Percentiles rank a stretch among this genome's conserved stretches.
Evolutionary conservation across 257 asterid genomes (phyloP).

Genomic region (Nicotiana benthamiana): DNA sequence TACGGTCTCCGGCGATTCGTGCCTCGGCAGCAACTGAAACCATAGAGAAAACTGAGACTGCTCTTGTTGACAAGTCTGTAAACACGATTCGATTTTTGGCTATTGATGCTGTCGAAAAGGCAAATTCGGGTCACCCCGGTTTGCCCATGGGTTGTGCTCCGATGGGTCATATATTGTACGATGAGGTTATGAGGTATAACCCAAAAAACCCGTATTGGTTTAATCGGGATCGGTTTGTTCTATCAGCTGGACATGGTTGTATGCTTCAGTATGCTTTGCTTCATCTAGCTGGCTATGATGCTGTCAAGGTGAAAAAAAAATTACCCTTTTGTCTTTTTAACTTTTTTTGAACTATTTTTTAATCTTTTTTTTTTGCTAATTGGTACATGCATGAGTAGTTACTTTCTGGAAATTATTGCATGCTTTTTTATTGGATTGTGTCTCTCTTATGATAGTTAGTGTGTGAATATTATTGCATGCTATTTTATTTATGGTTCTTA

Average conservation of each 20-base stretch:
- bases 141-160: constrained; percentile 93
- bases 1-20: constrained; percentile 14
- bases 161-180: constrained; percentile 77
- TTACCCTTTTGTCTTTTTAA: background rate
- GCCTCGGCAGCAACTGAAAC: constrained; percentile 65
- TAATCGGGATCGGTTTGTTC: constrained; percentile 74
- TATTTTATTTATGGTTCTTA: no score
- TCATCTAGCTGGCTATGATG: constrained; percentile 79
- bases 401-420: no score
- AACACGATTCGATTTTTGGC: constrained; percentile 77
- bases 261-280: constrained; percentile 93
- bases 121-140: constrained; percentile 90
- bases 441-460: no score
- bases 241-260: constrained; percentile 89
- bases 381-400: background rate
- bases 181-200: constrained; percentile 73
- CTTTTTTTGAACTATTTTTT: background rate
- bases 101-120: constrained; percentile 83
- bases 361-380: background rate
- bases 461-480: no score
- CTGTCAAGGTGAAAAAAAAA: constrained; percentile 43
- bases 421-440: no score
- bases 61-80: constrained; percentile 59
- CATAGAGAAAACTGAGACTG: constrained; percentile 38
- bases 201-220: constrained; percentile 89